Evolutionary conservation across 371 early-diverging fungal species (phyloP).

Genomic region (Mucor piriformis): DNA sequence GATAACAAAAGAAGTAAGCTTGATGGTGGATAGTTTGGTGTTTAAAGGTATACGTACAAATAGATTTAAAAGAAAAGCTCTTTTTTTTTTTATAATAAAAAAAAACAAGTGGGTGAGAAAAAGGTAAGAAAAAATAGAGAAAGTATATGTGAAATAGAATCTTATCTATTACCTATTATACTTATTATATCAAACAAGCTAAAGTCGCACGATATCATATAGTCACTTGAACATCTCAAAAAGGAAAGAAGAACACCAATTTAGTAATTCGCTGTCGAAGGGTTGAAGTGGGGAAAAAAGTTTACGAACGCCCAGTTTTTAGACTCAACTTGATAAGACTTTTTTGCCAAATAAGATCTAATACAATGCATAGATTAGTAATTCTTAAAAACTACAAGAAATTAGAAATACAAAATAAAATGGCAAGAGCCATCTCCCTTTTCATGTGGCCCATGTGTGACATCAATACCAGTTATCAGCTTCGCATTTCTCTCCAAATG

Average conservation of each 20-base stretch:
- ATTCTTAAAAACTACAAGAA: neutral
- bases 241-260: slow-evolving; percentile 12
- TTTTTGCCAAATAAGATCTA: neutral
- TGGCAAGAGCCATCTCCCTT: neutral
- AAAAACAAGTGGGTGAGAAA: neutral
- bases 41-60: neutral
- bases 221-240: slow-evolving; percentile 8
- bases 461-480: slow-evolving; percentile 1
- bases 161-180: neutral
- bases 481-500: neutral
- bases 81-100: neutral
- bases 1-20: slow-evolving; percentile 19
- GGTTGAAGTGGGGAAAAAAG: slow-evolving; percentile 3
- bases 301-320: neutral
- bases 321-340: neutral
- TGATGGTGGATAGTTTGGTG: neutral
- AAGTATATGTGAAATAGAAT: neutral
- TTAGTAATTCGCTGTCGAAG: slow-evolving; percentile 8
- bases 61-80: neutral
- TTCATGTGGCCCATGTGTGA: neutral
- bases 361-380: neutral
- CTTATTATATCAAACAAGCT: slow-evolving; percentile 9
- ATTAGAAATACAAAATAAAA: neutral
- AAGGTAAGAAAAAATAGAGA: neutral
- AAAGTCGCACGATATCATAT: neutral